phyloP scores from a whole-genome alignment of 2,329 filamentous ascomycete genomes.

The Cytospora mali region DNA sequence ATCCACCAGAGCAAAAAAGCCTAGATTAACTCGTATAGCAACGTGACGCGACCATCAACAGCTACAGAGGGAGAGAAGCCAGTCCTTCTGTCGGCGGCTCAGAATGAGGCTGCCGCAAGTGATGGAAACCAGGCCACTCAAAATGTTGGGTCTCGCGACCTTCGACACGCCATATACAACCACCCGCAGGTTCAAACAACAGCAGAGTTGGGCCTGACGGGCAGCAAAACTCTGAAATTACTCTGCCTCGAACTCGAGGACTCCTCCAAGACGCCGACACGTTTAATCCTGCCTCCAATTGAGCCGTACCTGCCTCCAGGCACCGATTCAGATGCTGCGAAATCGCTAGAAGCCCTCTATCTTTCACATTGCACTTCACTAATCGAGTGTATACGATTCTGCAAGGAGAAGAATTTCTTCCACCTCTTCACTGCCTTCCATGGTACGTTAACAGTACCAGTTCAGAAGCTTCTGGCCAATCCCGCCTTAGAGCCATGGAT shows the following conservation, averaged over 20 bases:
- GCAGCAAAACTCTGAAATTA: constrained; percentile 59
- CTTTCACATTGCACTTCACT: constrained; percentile 93
- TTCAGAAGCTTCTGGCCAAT: constrained; percentile 87
- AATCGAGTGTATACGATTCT: constrained; percentile 92
- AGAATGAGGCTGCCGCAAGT: neutral
- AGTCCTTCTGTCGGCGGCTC: constrained; percentile 14
- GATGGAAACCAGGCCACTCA: neutral
- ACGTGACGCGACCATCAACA: constrained; percentile 25
- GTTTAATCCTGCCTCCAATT: constrained; percentile 83
- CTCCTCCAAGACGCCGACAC: constrained; percentile 64
- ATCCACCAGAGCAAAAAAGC: neutral
- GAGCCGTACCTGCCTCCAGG: constrained; percentile 76
- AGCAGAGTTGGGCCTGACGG: constrained; percentile 60
- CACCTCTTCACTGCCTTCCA: constrained; percentile 94
- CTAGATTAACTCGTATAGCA: constrained; percentile 38
- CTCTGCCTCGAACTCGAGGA: constrained; percentile 65
- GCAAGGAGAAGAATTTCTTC: constrained; percentile 96
- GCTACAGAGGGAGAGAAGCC: constrained; percentile 17
- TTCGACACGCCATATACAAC: constrained; percentile 59
- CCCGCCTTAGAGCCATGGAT: constrained; percentile 87
- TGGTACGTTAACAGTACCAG: constrained; percentile 93
- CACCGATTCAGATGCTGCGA: constrained; percentile 85
- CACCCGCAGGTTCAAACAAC: constrained; percentile 58
- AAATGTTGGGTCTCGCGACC: constrained; percentile 36
- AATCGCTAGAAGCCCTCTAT: constrained; percentile 84